Evolutionary conservation across 2,329 filamentous ascomycete species (phyloP).

Genomic region (Colletotrichum sp.): DNA sequence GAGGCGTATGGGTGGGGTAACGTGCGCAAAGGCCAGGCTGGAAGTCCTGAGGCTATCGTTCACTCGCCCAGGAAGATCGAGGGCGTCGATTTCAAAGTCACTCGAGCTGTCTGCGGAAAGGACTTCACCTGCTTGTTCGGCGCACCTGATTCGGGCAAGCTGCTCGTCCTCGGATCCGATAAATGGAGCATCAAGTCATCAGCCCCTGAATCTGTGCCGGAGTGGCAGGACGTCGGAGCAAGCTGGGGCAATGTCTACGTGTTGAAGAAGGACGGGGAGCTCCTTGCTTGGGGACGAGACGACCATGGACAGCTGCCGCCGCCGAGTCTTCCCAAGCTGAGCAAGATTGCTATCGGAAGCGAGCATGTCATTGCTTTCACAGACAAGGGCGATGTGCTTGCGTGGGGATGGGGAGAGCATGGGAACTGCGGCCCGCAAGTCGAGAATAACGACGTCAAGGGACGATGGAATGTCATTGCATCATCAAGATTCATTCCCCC

Average conservation of each 20-base stretch:
- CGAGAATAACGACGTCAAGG: conserved; percentile 70
- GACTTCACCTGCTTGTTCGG: conserved; percentile 83
- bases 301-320: conserved; percentile 85
- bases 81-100: conserved; percentile 64
- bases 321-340: conserved; percentile 59
- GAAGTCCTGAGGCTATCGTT: conserved; percentile 58
- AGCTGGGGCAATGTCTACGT: conserved; percentile 86
- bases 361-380: conserved; percentile 86
- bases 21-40: conserved; percentile 84
- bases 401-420: conserved; percentile 98
- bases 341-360: conserved; percentile 79
- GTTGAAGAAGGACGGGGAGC: conserved; percentile 61
- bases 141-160: conserved; percentile 57
- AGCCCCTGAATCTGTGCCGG: conserved; percentile 56
- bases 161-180: conserved; percentile 74
- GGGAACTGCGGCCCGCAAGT: conserved; percentile 86
- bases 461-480: conserved; percentile 70
- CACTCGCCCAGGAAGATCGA: conserved; percentile 67
- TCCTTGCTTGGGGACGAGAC: conserved; percentile 82
- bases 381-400: conserved; percentile 68
- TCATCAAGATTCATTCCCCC: conserved; percentile 59
- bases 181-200: conserved; percentile 71
- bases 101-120: conserved; percentile 76
- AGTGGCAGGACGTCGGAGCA: conserved; percentile 74
- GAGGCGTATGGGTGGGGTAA: conserved; percentile 89